Base-by-base conservation (phyloP, 345 rosid species). In the Ailanthus altissimus region DNA sequence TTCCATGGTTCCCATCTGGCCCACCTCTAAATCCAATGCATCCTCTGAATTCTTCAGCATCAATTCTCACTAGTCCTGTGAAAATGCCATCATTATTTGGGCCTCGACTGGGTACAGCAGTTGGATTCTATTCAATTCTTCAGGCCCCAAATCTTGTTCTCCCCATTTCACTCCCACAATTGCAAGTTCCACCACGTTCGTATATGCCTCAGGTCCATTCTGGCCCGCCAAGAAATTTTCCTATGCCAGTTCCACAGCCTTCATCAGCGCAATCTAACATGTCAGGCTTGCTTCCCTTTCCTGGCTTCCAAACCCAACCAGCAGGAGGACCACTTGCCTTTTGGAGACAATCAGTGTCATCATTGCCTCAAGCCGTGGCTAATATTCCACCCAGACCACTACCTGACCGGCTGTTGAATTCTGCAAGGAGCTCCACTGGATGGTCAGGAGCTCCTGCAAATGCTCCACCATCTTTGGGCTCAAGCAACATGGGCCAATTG, bases 231-330 rank as follows among this genome's bases (percentile, higher is more conserved):
- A 83, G 86, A 86, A 84, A 85, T 47, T 84, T 83, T 78, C 76
- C 82, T 32, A 56, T 75, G 72, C 83, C 78, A 20, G 59, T 81
- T 77, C 80, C 84, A 5, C 94, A 80, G 79, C 85, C 83, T 77
- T 76, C 82, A 0, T 70, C 88, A 54, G 64, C 67, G 75, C 88
- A 84, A 78, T 76, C 77, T 42, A 76, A 79, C 38, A 61, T 77
- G 81, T 74, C 81, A 20, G 69, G 82, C 49, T 62, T 68, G 60
- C 67, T 62, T 63, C 83, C 85, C 51, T 83, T 67, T 68, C 56
- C 81, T 71, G 90, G 74, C 64, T 84, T 70, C 89, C 97, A 81
- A 72, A 73, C 82, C 18, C 86, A 79, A 62, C 79, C 82, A 74
- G n/a, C 65, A 20, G 88, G 89, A 20, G 88, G 89, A 67, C 80